A percentile compares a stretch with the other conserved stretches of the same genome.
phyloP scores from a whole-genome alignment of 192 early-diverging fungal species.

The Endogone sp. region DNA sequence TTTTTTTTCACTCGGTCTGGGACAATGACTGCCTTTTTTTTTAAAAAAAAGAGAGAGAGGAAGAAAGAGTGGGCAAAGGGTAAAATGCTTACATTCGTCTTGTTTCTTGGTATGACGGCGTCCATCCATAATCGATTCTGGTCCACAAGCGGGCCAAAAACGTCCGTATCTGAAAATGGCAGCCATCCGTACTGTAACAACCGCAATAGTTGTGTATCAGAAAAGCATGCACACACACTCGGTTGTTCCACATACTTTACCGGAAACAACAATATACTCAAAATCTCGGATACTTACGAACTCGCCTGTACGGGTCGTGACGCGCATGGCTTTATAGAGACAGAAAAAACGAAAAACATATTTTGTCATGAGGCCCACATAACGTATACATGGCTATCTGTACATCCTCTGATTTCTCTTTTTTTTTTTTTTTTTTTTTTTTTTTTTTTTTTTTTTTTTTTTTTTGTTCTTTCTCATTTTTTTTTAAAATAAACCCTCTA shows the following conservation, averaged over 20 bases:
- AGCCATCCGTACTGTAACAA: conserved; percentile 29
- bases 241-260: too few relatives aligned
- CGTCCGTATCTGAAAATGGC: conserved; percentile 26
- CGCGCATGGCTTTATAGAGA: not conserved
- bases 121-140: conserved; percentile 27
- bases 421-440: too few relatives aligned
- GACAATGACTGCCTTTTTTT: too few relatives aligned
- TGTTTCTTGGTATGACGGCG: conserved; percentile 25
- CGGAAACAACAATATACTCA: too few relatives aligned
- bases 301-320: not conserved
- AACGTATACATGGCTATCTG: too few relatives aligned
- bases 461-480: not conserved
- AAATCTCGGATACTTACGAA: not conserved
- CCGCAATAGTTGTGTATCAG: not conserved
- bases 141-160: conserved; percentile 27
- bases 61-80: too few relatives aligned
- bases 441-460: too few relatives aligned
- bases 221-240: not conserved
- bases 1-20: too few relatives aligned
- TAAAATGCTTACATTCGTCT: conserved; percentile 8
- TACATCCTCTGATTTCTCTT: too few relatives aligned
- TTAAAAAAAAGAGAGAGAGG: too few relatives aligned
- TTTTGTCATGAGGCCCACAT: too few relatives aligned
- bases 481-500: not conserved
- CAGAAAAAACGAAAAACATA: not conserved